These are phyloP conservation scores for Citrus inodora DNA, from an alignment of 345 rosid genomes.

Conservation along the genomic window DNA sequence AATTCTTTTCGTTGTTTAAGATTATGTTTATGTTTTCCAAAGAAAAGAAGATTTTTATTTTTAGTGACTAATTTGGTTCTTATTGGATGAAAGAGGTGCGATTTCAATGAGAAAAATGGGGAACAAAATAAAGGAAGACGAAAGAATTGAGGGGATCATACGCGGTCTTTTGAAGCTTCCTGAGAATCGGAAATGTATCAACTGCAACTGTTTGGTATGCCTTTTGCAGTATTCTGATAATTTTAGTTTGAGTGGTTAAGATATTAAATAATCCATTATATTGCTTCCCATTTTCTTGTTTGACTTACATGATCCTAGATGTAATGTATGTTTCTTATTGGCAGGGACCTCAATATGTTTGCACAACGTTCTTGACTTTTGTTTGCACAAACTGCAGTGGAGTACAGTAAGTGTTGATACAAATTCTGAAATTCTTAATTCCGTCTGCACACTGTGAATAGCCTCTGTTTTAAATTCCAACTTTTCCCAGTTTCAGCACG, in stretches of 20 bases:
- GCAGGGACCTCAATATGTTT: conserved; percentile 97
- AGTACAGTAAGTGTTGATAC: conserved; percentile 56
- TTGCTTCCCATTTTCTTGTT: neutral
- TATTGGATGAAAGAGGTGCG: neutral
- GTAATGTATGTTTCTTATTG: conserved; percentile 5
- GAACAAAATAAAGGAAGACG: conserved; percentile 59
- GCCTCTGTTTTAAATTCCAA: neutral
- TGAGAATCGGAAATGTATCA: conserved; percentile 79
- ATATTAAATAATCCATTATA: neutral
- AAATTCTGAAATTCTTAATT: neutral
- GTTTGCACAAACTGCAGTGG: conserved; percentile 86
- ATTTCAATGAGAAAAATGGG: conserved; percentile 33
- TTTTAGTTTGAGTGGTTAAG: neutral
- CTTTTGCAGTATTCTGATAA: neutral
- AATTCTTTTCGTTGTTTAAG: too few species aligned
- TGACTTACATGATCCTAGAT: neutral
- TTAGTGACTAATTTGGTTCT: neutral
- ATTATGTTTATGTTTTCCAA: neutral
- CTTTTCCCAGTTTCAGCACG: neutral
- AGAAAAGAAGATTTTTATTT: neutral
- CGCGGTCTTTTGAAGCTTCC: conserved; percentile 72
- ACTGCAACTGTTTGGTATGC: conserved; percentile 74
- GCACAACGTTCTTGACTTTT: conserved; percentile 86
- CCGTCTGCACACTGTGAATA: neutral
- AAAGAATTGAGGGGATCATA: conserved; percentile 60